Conservation (phyloP, 306 rosid genomes). For the Vicia sativa region DNA sequence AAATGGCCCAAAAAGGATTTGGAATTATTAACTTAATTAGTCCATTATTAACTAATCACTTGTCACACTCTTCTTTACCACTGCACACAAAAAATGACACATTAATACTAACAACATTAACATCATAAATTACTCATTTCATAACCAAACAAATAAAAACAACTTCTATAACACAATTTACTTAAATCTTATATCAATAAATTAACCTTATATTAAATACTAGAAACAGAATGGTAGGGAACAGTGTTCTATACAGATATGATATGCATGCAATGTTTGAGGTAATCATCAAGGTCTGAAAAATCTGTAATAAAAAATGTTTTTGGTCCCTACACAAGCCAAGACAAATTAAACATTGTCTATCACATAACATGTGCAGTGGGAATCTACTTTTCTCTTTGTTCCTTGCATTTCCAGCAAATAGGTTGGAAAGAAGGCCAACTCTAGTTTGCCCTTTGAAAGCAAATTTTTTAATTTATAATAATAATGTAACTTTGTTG, state of each 20-base stretch:
- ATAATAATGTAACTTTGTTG: constrained; percentile 42
- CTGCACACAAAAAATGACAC: constrained; percentile 1
- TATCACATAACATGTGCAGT: constrained; percentile 54
- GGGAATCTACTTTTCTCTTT: constrained; percentile 76
- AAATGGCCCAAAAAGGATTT: not conserved
- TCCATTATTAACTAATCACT: constrained; percentile 10
- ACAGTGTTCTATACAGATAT: constrained; percentile 34
- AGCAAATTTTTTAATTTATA: constrained; percentile 31
- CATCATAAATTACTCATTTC: constrained; percentile 3
- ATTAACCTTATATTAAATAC: constrained; percentile 18
- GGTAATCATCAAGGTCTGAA: constrained; percentile 48
- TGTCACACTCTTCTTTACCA: constrained; percentile 9
- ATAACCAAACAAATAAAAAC: constrained; percentile 25
- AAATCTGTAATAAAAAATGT: constrained; percentile 33
- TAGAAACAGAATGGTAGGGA: constrained; percentile 28
- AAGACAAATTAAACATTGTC: constrained; percentile 70
- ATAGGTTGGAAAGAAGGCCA: constrained; percentile 62
- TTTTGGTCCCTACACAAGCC: constrained; percentile 50
- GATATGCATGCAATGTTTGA: constrained; percentile 44
- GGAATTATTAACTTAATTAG: constrained; percentile 1
- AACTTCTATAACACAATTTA: constrained; percentile 2
- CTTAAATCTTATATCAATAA: not conserved
- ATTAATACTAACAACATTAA: constrained; percentile 12
- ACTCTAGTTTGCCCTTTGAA: constrained; percentile 52
- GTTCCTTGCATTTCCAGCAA: constrained; percentile 81